Base-by-base conservation (phyloP, 805 yeast species). In the Wickerhamiella bombiphila region DNA sequence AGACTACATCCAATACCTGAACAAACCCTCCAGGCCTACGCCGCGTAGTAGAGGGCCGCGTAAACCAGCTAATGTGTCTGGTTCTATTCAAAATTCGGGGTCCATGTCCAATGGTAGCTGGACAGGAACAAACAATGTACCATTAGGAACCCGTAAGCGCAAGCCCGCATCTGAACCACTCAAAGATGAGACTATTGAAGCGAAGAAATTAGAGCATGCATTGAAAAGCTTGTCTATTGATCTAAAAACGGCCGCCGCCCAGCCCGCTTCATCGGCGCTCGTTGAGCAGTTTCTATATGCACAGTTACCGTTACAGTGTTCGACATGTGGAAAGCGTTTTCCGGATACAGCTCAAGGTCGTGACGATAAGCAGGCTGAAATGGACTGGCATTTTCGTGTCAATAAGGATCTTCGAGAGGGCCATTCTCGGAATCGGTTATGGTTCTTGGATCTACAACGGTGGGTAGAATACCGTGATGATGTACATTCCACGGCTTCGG, bases 351-450 rank as follows among this genome's bases (percentile, higher is more conserved):
- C 58, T 2, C 69, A 65, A 34, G 93, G 83, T 13, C 60, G 58
- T 28, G 57, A 58, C 4, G 58, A 60, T 34, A 69, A 70, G 41
- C 70, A 76, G 36, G 65, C 71, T 14, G 98, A 91, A 58, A 61
- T 83, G 46, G 98, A 88, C 57, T 88, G 96, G 96, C 97, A 88
- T 63, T 85, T 83, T 63, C 70, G 97, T 49, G 79, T 82, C 32
- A 88, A 83, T 57, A 82, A 81, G 54, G 76, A 79, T 50, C 63
- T 80, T 34, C 70, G 72, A 32, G 69, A 66, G 40, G 65, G 61
- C 22, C 54, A 65, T 5, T 60, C 64, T 22, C 86, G 80, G 53
- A 76, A 81, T 30, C 64, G 96, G 49, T 69, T 75, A 48, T 86
- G 94, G 93, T 86, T 75, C 55, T 59, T 85, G 42, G 74, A 73